Conservation (phyloP, 441 rosid genomes). For the Populus hybrid region DNA sequence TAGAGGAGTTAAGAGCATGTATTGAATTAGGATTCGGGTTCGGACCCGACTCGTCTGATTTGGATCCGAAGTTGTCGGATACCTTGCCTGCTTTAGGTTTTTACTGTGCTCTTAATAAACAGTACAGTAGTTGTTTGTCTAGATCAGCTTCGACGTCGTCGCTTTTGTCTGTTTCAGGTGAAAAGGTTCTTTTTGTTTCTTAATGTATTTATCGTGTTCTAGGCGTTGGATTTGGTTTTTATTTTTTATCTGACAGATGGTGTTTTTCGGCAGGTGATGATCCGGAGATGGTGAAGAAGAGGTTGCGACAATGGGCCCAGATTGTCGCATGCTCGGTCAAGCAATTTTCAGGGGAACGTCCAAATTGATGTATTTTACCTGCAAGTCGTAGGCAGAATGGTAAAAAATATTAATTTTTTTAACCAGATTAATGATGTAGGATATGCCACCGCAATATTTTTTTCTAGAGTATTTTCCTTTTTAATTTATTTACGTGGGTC, state of each 20-base stretch:
- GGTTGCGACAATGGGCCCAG: conserved; percentile 78
- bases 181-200: neutral
- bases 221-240: neutral
- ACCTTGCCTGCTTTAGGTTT: conserved; percentile 67
- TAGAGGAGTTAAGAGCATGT: conserved; percentile 72
- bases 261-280: conserved; percentile 44
- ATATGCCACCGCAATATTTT: too few relatives aligned
- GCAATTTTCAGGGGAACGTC: conserved; percentile 46
- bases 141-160: conserved; percentile 57
- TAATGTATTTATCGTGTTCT: neutral
- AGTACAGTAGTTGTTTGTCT: conserved; percentile 42
- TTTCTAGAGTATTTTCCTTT: too few relatives aligned
- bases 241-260: conserved; percentile 8
- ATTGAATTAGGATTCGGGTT: conserved; percentile 86
- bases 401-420: too few relatives aligned
- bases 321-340: conserved; percentile 74
- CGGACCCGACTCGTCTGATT: conserved; percentile 50
- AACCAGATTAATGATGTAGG: too few relatives aligned
- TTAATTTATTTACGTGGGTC: too few relatives aligned
- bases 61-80: conserved; percentile 60
- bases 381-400: neutral
- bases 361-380: conserved; percentile 15
- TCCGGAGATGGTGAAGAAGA: conserved; percentile 59
- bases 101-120: conserved; percentile 66
- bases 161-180: conserved; percentile 50